Base-by-base conservation (phyloP, 2,329 filamentous ascomycete genomes). In the Fusarium buxicola region DNA sequence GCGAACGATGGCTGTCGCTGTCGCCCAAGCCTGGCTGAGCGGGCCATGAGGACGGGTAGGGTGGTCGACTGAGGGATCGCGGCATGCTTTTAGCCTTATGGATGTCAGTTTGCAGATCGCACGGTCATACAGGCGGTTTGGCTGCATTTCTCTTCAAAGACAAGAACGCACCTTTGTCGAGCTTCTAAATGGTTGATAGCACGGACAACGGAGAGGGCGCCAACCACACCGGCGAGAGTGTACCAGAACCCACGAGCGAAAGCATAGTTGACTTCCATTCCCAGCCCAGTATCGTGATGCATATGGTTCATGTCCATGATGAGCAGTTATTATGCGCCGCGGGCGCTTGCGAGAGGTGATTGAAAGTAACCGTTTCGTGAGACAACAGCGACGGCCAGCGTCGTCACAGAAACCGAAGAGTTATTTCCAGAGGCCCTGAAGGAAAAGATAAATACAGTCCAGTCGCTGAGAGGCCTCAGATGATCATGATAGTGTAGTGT, bases 181-280 rank as follows among this genome's bases (percentile, higher is more conserved):
- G 76, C 74, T 57, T 82, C 77, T 11, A 78, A 72, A 18, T 75
- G 68, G 60, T 84, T 82, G 56, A 84, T 68, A 16, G 68, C 72
- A 4, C 82, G 82, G 24, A 81, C 68, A 1, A 70, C 52, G 4
- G 77, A 66, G 6, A 84, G 68, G 0, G 80, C 62, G 2, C 76
- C 82, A 5, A 86, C 69, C 21, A 82, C 79, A 13, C 76, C 81
- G 8, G 79, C 84, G 32, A 86, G 75, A 30, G 85, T 80, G 69
- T 87, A 88, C 86, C 86, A 89, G 68, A 83, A 89, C 3, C 78
- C 80, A 15, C 77, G 78, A 13, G 86, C 85, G 46, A 87, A 78
- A 35, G 75, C 77, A 69, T 79, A 79, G 68, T 87, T 87, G 32
- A 74, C 74, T 2, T 73, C 75, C 46, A 77, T 73, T 15, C 77